phyloP scores from a whole-genome alignment of 352 stramenopile species.

The Aphanomyces astaci region DNA sequence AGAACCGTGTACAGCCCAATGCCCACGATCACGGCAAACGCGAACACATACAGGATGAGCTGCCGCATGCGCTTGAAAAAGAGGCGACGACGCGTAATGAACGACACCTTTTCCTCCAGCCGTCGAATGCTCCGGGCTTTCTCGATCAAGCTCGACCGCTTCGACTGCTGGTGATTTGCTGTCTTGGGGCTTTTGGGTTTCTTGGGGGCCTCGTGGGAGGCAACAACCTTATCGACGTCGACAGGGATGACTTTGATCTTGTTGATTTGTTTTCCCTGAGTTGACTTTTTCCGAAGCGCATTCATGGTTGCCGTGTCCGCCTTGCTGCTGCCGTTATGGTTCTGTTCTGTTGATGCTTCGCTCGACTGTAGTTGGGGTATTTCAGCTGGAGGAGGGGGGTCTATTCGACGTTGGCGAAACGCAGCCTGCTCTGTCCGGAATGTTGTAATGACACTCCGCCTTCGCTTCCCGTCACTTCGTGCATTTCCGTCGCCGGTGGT shows the following conservation, averaged over 20 bases:
- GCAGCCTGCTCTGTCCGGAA: constrained; percentile 9
- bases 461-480: background rate
- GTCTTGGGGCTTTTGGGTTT: background rate
- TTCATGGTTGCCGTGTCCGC: no score
- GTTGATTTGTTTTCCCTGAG: background rate
- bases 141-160: constrained; percentile 10
- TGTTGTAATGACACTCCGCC: constrained; percentile 14
- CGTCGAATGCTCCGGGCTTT: constrained; percentile 16
- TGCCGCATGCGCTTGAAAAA: constrained; percentile 19
- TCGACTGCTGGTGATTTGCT: background rate
- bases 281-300: background rate
- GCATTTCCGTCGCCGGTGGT: background rate
- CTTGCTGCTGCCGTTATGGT: no score
- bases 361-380: no score
- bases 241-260: constrained; percentile 6
- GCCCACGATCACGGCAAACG: background rate
- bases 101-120: constrained; percentile 17
- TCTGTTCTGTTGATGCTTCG: no score
- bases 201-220: background rate
- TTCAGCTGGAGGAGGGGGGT: no score
- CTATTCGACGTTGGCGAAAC: background rate
- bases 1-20: background rate
- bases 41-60: background rate
- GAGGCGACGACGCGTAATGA: background rate
- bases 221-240: background rate